phyloP scores from a whole-genome alignment of 345 rosid species.

The Cardiospermum halicacabum region DNA sequence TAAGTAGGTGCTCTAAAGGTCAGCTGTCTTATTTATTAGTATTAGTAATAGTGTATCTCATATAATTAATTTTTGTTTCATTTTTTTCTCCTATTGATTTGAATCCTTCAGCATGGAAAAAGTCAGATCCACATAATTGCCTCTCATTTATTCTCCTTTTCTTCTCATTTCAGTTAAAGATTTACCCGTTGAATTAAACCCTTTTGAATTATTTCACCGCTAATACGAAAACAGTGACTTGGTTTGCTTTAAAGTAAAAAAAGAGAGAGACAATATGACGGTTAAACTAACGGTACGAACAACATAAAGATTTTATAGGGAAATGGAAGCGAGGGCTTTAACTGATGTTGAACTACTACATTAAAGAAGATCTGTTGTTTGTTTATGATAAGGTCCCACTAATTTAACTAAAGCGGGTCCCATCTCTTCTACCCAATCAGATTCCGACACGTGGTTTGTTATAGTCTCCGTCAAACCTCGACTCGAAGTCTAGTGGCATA shows the following conservation, averaged over 20 bases:
- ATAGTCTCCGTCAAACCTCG: too few relatives aligned
- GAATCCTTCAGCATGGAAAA: neutral
- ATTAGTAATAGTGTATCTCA: too few relatives aligned
- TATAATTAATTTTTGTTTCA: neutral
- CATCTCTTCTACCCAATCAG: neutral
- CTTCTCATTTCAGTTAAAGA: neutral
- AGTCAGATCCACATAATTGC: neutral
- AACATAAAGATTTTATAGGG: neutral
- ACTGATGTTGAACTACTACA: neutral
- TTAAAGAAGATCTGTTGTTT: neutral
- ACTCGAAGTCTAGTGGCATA: too few relatives aligned
- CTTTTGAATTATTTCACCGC: neutral
- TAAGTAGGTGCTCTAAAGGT: neutral
- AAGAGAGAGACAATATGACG: neutral
- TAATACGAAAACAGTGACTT: neutral
- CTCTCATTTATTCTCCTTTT: neutral
- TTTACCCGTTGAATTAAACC: neutral
- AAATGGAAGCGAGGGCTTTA: neutral
- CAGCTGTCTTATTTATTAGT: slow-evolving; percentile 1
- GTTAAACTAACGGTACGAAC: neutral
- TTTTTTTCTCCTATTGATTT: neutral
- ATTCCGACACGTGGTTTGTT: neutral
- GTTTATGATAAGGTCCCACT: neutral
- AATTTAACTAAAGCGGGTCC: slow-evolving; percentile 1
- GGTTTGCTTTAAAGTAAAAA: neutral